Conservation (phyloP, 2,329 filamentous ascomycete species). For the Arthrobotrys entomopaga region DNA sequence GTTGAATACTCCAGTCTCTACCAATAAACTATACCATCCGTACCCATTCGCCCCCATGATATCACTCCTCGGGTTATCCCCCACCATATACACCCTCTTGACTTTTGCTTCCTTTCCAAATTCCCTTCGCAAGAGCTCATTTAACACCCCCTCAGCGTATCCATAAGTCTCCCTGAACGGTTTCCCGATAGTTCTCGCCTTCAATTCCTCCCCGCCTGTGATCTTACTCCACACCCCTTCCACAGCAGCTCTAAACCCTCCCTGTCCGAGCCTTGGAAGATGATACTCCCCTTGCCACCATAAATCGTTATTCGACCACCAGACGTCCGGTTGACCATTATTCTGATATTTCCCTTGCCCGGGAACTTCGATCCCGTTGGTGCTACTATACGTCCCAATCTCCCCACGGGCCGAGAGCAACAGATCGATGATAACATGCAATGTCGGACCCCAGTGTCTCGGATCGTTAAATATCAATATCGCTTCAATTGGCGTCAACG, state of each 20-base stretch:
- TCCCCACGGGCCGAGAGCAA: slow-evolving; percentile 81
- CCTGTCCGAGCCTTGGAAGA: slow-evolving; percentile 87
- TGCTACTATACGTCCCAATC: slow-evolving; percentile 79
- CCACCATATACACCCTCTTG: slow-evolving; percentile 89
- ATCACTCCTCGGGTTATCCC: slow-evolving; percentile 88
- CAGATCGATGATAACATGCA: slow-evolving; percentile 83
- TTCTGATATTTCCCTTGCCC: slow-evolving; percentile 74
- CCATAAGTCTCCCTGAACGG: slow-evolving; percentile 80
- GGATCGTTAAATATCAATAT: slow-evolving; percentile 96
- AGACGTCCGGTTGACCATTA: slow-evolving; percentile 81
- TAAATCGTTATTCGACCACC: slow-evolving; percentile 90
- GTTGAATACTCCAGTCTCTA: slow-evolving; percentile 80
- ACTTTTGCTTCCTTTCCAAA: slow-evolving; percentile 65
- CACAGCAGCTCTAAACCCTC: slow-evolving; percentile 84
- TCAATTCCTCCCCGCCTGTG: slow-evolving; percentile 67
- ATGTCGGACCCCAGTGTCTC: slow-evolving; percentile 92
- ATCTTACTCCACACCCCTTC: slow-evolving; percentile 78
- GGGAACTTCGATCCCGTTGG: slow-evolving; percentile 69
- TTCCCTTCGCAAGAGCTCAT: slow-evolving; percentile 60
- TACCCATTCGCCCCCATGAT: slow-evolving; percentile 87
- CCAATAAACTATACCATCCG: slow-evolving; percentile 79
- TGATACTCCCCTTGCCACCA: slow-evolving; percentile 88
- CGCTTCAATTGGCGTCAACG: slow-evolving; percentile 72
- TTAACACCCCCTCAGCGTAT: slow-evolving; percentile 81
- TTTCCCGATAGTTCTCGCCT: slow-evolving; percentile 81